Percentiles rank a stretch among this genome's conserved stretches.
These are phyloP conservation scores for Pisolithus sp. DNA, from an alignment of 768 basidiomycete species.

Conservation along the genomic window DNA sequence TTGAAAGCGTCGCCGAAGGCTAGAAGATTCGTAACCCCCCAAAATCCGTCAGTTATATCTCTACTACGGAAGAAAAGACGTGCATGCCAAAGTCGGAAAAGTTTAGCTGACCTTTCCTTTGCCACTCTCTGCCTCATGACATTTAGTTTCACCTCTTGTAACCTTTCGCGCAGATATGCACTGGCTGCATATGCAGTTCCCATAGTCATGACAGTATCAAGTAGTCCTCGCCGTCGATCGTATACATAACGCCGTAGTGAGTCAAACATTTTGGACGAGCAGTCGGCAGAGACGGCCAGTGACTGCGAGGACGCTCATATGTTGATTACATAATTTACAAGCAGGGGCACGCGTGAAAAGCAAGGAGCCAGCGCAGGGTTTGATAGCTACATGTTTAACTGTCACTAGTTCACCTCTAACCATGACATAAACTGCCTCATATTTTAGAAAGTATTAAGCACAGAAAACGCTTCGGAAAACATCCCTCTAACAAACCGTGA, in stretches of 20 bases:
- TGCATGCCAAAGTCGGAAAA: neutral
- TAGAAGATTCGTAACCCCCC: slow-evolving; percentile 22
- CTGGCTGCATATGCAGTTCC: slow-evolving; percentile 61
- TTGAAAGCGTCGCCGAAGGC: slow-evolving; percentile 65
- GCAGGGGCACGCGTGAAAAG: too few species aligned
- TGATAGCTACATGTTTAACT: too few species aligned
- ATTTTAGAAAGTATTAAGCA: too few species aligned
- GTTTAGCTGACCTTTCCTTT: slow-evolving; percentile 42
- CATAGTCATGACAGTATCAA: slow-evolving; percentile 44
- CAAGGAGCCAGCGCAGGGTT: too few species aligned
- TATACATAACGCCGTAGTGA: slow-evolving; percentile 42
- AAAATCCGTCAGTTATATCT: neutral
- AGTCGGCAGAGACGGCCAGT: too few species aligned
- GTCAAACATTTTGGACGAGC: slow-evolving; percentile 33
- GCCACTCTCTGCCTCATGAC: slow-evolving; percentile 57
- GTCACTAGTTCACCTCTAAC: too few species aligned
- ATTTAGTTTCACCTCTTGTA: slow-evolving; percentile 61
- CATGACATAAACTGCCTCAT: too few species aligned
- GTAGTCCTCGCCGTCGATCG: slow-evolving; percentile 40
- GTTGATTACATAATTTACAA: too few species aligned
- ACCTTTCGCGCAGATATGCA: slow-evolving; percentile 51
- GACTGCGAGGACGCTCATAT: too few species aligned
- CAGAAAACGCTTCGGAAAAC: too few species aligned
- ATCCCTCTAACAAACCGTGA: too few species aligned
- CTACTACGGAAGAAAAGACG: neutral